Conservation (phyloP, 768 basidiomycete genomes). For the Butyriboletus loyo region DNA sequence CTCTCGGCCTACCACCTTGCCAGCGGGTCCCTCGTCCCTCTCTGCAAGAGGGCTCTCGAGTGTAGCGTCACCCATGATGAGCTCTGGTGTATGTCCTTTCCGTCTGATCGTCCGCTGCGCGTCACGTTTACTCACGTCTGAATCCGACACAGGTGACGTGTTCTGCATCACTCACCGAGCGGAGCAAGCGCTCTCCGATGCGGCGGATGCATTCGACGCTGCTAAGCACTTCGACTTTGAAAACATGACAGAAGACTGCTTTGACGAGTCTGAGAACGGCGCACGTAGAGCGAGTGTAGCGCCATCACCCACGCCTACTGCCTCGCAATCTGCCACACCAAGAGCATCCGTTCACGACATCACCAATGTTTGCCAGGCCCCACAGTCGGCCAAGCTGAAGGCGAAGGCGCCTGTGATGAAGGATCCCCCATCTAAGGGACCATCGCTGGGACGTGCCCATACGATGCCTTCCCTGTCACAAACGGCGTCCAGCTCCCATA, state of each 20-base stretch:
- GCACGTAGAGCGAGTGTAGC: not conserved
- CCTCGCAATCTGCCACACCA: not conserved
- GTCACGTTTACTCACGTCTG: not conserved
- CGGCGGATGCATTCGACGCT: slow-evolving; percentile 2
- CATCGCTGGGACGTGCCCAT: slow-evolving; percentile 11
- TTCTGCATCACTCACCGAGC: not conserved
- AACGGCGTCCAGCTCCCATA: not conserved
- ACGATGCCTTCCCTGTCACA: slow-evolving; percentile 15
- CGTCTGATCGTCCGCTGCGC: not conserved
- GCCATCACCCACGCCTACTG: not conserved
- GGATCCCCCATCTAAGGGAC: not conserved
- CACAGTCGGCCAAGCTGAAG: not conserved
- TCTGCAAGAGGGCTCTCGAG: slow-evolving; percentile 6
- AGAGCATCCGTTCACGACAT: not conserved
- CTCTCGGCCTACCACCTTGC: slow-evolving; percentile 11
- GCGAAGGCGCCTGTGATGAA: slow-evolving; percentile 4
- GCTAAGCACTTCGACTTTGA: not conserved
- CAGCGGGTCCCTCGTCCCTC: not conserved
- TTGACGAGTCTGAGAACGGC: not conserved
- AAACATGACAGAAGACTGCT: not conserved
- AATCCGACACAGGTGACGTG: slow-evolving; percentile 7
- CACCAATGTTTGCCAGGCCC: not conserved
- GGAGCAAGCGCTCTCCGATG: not conserved
- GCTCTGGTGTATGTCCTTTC: slow-evolving; percentile 14
- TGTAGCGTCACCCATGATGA: not conserved